Evolutionary conservation across 441 rosid genomes (phyloP), one percentile per base, ranked within the genome.

Genomic region (Bocquillonia castaneifolia): DNA sequence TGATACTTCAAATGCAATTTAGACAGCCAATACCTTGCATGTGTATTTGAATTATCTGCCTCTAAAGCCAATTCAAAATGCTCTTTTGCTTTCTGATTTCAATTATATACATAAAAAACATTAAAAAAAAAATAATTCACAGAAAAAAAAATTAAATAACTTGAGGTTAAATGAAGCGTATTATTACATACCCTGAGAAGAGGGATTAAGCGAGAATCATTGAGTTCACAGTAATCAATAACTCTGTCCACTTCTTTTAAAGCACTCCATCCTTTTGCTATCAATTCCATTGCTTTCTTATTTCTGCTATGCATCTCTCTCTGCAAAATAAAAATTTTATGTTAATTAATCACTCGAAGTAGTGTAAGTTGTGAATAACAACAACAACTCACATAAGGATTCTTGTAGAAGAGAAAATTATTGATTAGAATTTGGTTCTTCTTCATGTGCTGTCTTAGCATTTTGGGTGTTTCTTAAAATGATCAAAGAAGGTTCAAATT

Each of bases 171-270:
- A 4, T 40, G 20, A 34, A 36, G 32, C 25, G 8, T 15, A 5
- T 32, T 32, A 45, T 3, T 29, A 6, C 59, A 9, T 81, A 89
- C 99, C 80, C 91, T 83, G 51, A 93, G 90, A 50, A 81, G 88
- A 76, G 97, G 99, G 63, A 88, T 77, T 61, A 93, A 96, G 44
- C 97, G 93, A 22, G 77, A 80, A 73, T 93, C 99, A 67, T 90
- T 86, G 78, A 78, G 90, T 79, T 91, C 96, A 62, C 88, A 84
- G 68, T 88, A 87, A 82, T 89, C 96, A 6, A 85, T 87, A 50
- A 93, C 96, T 77, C 96, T 80, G 13, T 93, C 96, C 4, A 93
- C 97, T 80, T 93, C 97, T 76, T 88, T 83, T 75, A 89, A 74
- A 67, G 91, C 96, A 34, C 81, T 87, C 88, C 86, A 91, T 28